Evolutionary conservation across 805 yeast species (phyloP), one percentile per base, ranked within the genome.

Genomic region (Yamadazyma laniorum): DNA sequence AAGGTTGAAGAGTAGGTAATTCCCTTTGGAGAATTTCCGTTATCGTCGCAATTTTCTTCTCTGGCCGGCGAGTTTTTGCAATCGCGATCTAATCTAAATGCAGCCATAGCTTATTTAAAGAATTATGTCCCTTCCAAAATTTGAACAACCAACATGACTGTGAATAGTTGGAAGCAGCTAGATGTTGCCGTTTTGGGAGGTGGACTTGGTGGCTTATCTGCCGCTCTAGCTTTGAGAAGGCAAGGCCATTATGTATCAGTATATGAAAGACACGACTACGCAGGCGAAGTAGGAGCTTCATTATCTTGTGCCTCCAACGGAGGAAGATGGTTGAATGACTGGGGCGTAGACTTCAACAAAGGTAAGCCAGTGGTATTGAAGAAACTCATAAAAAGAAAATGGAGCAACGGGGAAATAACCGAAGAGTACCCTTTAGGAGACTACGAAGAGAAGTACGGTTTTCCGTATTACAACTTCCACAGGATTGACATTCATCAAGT

Each of bases 221-320:
- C 55, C 18, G 61, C 57, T 7, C 33, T 55, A 7, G 49, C 58
- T 19, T 23, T 56, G 36, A 43, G 59, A 32, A 45, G 53, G 35
- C 48, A 36, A 22, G 61, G 61, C 18, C 59, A 54, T 37, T 41
- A 45, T 6, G 60, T 55, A 8, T 49, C 43, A 18, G 47, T 56
- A 13, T 56, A 49, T 37, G 61, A 56, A 39, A 36, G 59, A 30
- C 55, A 55, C 32, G 55, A 55, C 30, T 56, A 44, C 26, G 58
- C 52, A 6, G 60, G 60, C 7, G 61, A 56, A 39, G 60, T 56
- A 8, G 61, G 61, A 11, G 61, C 60, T 18, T 53, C 61, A 7
- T 43, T 58, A 19, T 52, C 57, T 4, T 53, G 54, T 45, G 61
- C 63, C 26, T 54, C 60, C 11, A 58, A 58, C 34, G 61, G 61